Conservation (phyloP, 768 basidiomycete genomes). For the Epithele typhae region DNA sequence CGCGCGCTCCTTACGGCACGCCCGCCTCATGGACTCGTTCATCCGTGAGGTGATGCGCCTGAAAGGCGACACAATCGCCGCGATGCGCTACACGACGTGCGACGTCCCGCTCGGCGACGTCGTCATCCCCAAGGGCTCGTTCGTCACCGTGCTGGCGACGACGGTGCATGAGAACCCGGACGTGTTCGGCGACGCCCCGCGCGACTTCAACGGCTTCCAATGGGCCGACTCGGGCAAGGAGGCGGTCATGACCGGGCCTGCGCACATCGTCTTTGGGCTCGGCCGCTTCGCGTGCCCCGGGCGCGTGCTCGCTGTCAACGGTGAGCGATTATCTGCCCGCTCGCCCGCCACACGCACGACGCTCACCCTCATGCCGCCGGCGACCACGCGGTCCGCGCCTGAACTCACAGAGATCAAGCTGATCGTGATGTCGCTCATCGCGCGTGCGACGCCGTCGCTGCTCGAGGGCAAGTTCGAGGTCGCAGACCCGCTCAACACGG, state of each 20-base stretch:
- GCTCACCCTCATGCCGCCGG: background rate
- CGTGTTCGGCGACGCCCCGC: conserved; percentile 23
- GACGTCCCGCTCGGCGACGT: conserved; percentile 24
- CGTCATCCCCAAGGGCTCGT: conserved; percentile 28
- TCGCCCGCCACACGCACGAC: background rate
- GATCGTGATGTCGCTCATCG: conserved; percentile 28
- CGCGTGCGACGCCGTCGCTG: conserved; percentile 26
- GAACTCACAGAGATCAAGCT: conserved; percentile 29
- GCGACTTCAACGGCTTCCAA: conserved; percentile 25
- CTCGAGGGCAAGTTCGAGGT: conserved; percentile 28
- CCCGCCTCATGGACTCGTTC: conserved; percentile 29
- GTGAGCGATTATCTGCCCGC: conserved; percentile 19
- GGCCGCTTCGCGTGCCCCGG: conserved; percentile 34
- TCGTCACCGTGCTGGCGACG: conserved; percentile 29
- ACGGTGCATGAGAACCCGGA: conserved; percentile 24
- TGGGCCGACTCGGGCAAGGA: conserved; percentile 27
- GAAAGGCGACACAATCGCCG: conserved; percentile 32
- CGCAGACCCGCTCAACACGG: conserved; percentile 30
- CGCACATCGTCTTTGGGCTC: conserved; percentile 31
- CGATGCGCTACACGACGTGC: conserved; percentile 25
- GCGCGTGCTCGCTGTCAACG: conserved; percentile 27
- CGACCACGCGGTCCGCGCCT: background rate
- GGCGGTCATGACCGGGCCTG: conserved; percentile 27
- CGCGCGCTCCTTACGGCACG: conserved; percentile 26
- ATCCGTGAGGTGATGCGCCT: conserved; percentile 34